A percentile compares a stretch with the other conserved stretches of the same genome.
Evolutionary conservation across 176 grass and related monocot genomes (phyloP).

Genomic region (Aegilops speltoides): DNA sequence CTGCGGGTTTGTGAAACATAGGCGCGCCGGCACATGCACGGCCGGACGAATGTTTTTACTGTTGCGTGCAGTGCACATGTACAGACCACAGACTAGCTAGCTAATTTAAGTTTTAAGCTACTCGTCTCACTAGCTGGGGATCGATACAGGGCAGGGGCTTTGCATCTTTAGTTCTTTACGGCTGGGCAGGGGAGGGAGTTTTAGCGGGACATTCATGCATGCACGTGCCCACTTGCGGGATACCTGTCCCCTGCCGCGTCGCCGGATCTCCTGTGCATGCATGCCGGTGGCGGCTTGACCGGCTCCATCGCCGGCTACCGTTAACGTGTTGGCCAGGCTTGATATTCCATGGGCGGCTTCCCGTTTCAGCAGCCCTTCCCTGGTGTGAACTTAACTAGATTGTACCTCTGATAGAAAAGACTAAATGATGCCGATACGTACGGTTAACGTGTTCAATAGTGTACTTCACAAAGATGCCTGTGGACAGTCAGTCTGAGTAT

Average conservation of each 20-base stretch:
- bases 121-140: background rate
- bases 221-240: conserved; percentile 34
- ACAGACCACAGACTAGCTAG: background rate
- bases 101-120: too few species aligned
- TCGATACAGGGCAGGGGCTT: background rate
- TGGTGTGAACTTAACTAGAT: background rate
- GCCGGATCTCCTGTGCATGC: conserved; percentile 30
- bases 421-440: background rate
- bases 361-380: background rate
- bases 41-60: conserved; percentile 24
- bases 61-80: conserved; percentile 3
- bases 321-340: background rate
- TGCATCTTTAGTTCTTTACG: background rate
- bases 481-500: background rate
- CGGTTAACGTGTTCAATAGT: background rate
- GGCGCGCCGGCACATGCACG: conserved; percentile 7
- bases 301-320: background rate
- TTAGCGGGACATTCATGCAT: background rate
- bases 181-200: background rate
- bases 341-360: background rate
- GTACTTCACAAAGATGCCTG: background rate
- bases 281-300: background rate
- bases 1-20: background rate
- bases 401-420: background rate
- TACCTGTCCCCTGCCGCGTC: conserved; percentile 30